A percentile compares a stretch with the other conserved stretches of the same genome.
phyloP scores from a whole-genome alignment of 2,329 filamentous ascomycete species.

The Metarhizium album region DNA sequence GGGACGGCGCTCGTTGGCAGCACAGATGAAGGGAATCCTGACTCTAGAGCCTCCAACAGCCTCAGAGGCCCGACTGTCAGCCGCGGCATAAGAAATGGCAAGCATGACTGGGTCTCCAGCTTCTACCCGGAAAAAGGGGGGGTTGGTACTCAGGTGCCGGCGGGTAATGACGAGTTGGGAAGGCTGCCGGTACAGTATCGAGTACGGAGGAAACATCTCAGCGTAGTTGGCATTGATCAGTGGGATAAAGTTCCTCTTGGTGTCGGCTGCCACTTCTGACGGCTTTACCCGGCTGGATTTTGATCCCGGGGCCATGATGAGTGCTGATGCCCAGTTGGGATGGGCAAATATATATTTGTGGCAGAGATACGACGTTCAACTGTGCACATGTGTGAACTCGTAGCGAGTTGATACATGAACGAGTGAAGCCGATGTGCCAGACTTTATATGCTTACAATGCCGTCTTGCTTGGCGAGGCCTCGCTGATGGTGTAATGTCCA shows the following conservation, averaged over 20 bases:
- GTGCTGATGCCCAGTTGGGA: not conserved
- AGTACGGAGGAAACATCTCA: constrained; percentile 44
- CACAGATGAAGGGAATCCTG: constrained; percentile 56
- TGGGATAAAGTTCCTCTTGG: constrained; percentile 60
- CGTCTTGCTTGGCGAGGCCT: not conserved
- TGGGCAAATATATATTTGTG: not conserved
- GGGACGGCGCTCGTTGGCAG: constrained; percentile 64
- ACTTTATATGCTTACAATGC: constrained; percentile 6
- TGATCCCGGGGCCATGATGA: constrained; percentile 20
- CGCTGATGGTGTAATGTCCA: not conserved
- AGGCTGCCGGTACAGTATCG: constrained; percentile 45
- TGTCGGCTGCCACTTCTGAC: constrained; percentile 60
- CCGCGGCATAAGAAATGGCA: constrained; percentile 44
- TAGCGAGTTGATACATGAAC: constrained; percentile 10
- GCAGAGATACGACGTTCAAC: not conserved
- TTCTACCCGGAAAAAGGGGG: constrained; percentile 40
- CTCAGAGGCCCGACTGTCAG: constrained; percentile 27
- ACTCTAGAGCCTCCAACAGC: constrained; percentile 21
- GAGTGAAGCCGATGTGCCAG: constrained; percentile 1
- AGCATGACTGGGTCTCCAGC: constrained; percentile 48
- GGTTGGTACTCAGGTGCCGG: constrained; percentile 22
- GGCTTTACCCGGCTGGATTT: constrained; percentile 24
- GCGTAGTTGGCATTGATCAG: constrained; percentile 47
- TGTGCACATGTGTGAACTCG: not conserved
- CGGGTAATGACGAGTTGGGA: constrained; percentile 33